phyloP scores from a whole-genome alignment of 2,329 filamentous ascomycete genomes.

The Fusarium pininemorale region DNA sequence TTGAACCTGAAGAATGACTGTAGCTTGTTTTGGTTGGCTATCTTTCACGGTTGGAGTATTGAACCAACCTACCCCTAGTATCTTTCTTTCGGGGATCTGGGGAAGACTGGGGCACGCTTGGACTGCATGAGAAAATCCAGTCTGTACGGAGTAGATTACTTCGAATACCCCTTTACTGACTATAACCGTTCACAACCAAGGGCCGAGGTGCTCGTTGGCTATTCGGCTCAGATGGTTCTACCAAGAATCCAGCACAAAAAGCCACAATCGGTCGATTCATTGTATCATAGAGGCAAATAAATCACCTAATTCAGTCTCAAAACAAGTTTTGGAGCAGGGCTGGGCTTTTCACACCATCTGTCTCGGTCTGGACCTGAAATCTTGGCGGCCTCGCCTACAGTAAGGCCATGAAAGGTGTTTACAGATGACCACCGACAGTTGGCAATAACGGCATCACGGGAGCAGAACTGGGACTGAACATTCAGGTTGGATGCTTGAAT shows the following conservation, averaged over 20 bases:
- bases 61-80: neutral
- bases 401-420: neutral
- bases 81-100: neutral
- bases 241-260: neutral
- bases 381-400: neutral
- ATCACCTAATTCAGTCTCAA: neutral
- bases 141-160: neutral
- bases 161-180: neutral
- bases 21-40: neutral
- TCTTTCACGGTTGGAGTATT: neutral
- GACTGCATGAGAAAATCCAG: neutral
- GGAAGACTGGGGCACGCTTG: neutral
- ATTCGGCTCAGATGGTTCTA: neutral
- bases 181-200: neutral
- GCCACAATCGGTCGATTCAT: constrained; percentile 1
- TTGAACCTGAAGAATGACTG: neutral
- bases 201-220: neutral
- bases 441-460: neutral
- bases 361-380: neutral
- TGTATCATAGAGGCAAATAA: neutral
- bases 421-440: neutral
- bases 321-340: neutral
- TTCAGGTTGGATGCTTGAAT: neutral
- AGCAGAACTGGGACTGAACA: neutral
- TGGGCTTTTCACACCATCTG: constrained; percentile 4